Conservation (phyloP, 768 basidiomycete genomes). For the Rhodotorula graminis region DNA sequence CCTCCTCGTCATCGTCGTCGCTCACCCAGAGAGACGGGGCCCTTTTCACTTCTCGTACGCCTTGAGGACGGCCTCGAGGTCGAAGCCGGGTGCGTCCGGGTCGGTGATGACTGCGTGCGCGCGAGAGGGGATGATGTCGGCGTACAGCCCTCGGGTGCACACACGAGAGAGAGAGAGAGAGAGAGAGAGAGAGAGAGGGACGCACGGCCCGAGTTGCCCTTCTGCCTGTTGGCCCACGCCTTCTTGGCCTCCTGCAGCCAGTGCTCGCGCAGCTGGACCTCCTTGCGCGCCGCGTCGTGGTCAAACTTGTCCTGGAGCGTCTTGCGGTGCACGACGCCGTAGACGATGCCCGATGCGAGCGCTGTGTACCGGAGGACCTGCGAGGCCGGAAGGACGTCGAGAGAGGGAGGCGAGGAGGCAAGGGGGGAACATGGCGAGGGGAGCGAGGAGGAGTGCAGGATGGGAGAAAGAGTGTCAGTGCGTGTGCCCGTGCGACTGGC, state of each 20-base stretch:
- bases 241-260: slow-evolving; percentile 81
- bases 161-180: too few species aligned
- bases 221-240: slow-evolving; percentile 73
- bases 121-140: neutral
- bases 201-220: slow-evolving; percentile 43
- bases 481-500: too few species aligned
- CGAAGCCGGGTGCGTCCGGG: slow-evolving; percentile 91
- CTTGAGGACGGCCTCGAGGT: slow-evolving; percentile 74
- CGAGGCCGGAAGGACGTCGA: too few species aligned
- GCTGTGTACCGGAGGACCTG: slow-evolving; percentile 94
- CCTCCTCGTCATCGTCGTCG: neutral
- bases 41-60: slow-evolving; percentile 38
- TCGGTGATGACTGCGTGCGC: slow-evolving; percentile 69
- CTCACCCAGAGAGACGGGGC: neutral
- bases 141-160: too few species aligned
- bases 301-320: slow-evolving; percentile 79
- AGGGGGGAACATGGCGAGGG: too few species aligned
- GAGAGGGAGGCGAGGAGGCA: too few species aligned
- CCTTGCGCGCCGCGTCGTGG: slow-evolving; percentile 67
- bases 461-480: too few species aligned
- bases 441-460: too few species aligned
- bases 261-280: slow-evolving; percentile 66
- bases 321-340: slow-evolving; percentile 87
- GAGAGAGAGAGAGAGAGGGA: neutral
- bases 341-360: slow-evolving; percentile 75